These are phyloP conservation scores for Cicer bijugum DNA, from an alignment of 306 rosid genomes.

Conservation along the genomic window DNA sequence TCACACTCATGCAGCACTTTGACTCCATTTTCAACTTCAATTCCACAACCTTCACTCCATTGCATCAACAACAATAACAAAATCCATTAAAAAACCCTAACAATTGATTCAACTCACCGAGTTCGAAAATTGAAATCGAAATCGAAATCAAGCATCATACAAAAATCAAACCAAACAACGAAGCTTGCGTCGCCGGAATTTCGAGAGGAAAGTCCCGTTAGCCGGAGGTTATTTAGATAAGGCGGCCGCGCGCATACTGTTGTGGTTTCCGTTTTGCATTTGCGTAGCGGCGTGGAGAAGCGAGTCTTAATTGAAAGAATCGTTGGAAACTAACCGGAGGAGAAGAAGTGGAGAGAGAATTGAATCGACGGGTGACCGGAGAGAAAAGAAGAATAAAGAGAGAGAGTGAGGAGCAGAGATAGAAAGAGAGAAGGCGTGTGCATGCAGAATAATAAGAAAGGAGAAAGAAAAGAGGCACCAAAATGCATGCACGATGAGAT, in stretches of 20 bases:
- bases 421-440: constrained; percentile 74
- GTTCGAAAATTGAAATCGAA: constrained; percentile 21
- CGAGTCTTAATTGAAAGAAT: constrained; percentile 29
- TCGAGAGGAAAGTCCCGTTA: constrained; percentile 22
- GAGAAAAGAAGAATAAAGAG: constrained; percentile 33
- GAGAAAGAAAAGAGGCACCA: constrained; percentile 52
- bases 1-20: constrained; percentile 71
- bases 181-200: constrained; percentile 31
- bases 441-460: constrained; percentile 72
- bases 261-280: constrained; percentile 36
- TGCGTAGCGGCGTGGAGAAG: not conserved
- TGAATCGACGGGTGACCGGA: constrained; percentile 47
- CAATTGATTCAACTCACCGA: constrained; percentile 29
- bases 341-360: constrained; percentile 24
- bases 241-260: constrained; percentile 17
- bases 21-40: constrained; percentile 71
- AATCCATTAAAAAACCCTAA: constrained; percentile 55
- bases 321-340: constrained; percentile 5
- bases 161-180: constrained; percentile 27
- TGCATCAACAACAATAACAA: constrained; percentile 30
- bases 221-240: not conserved
- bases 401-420: constrained; percentile 29
- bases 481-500: constrained; percentile 94
- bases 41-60: constrained; percentile 46
- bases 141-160: constrained; percentile 19